A percentile compares a stretch with the other conserved stretches of the same genome.
phyloP scores from a whole-genome alignment of 495 filamentous ascomycete species.

The Xylaria intraflava region DNA sequence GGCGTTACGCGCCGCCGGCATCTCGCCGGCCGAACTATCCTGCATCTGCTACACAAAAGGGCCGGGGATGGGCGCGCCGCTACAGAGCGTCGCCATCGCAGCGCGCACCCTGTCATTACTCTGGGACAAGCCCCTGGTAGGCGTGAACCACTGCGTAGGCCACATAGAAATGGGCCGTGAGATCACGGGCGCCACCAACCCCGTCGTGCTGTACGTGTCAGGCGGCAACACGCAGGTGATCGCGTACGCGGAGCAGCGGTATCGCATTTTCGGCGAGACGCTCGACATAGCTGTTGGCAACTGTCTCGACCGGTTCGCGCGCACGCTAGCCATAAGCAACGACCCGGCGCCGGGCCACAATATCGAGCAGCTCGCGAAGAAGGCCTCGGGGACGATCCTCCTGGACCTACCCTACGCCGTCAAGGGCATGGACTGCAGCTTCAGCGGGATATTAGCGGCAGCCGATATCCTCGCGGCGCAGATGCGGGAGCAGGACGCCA shows the following conservation, averaged over 20 bases:
- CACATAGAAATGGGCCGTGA: constrained; percentile 98
- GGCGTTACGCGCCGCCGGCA: constrained; percentile 61
- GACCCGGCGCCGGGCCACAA: constrained; percentile 97
- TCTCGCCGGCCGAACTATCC: constrained; percentile 58
- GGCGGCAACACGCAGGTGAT: constrained; percentile 98
- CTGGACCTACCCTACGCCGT: constrained; percentile 92
- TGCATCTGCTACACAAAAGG: constrained; percentile 95
- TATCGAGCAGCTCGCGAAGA: constrained; percentile 92
- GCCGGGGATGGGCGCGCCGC: constrained; percentile 91
- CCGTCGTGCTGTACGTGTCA: constrained; percentile 91
- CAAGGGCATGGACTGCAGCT: constrained; percentile 97
- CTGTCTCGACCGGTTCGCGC: constrained; percentile 92
- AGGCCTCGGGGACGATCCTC: constrained; percentile 51
- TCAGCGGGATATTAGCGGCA: constrained; percentile 79
- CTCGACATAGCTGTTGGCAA: constrained; percentile 97
- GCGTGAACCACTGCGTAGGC: constrained; percentile 95
- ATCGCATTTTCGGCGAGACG: constrained; percentile 96
- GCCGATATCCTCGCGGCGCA: constrained; percentile 70
- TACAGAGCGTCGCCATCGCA: constrained; percentile 81
- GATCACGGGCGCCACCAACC: constrained; percentile 87
- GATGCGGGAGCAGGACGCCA: constrained; percentile 40
- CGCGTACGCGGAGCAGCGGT: constrained; percentile 86
- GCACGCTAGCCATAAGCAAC: constrained; percentile 83
- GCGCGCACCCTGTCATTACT: constrained; percentile 76
- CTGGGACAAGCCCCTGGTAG: constrained; percentile 81